Base-by-base conservation (phyloP, 2,329 filamentous ascomycete species). In the Fusarium sp. region DNA sequence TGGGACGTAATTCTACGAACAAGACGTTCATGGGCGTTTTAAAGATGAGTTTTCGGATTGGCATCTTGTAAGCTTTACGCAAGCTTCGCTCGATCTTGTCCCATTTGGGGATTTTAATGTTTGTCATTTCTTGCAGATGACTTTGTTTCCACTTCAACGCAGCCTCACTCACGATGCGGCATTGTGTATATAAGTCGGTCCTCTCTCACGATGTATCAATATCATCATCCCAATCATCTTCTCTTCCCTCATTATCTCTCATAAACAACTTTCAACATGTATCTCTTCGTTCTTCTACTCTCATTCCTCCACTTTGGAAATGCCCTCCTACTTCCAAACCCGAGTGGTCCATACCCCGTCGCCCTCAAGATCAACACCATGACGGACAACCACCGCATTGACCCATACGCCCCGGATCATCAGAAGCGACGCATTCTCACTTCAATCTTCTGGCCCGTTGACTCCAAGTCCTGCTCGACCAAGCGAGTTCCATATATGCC, bases 401-500 rank as follows among this genome's bases (percentile, higher is more conserved):
- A 83, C 10, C 80, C 80, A 0, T 82, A 81, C 22, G 77, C 81
- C 0, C 74, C 73, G 0, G 61, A 68, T 3, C 74, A 70, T 1
- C 79, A 79, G n/a, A 70, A 74, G 2, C 70, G 81, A 6, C 74
- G 75, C 9, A 57, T 84, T 1, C 61, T 82, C 5, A 66, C 77
- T 2, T 83, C 82, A 0, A 65, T 81, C 5, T 84, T 81, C 52
- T 72, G 81, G 20, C 82, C 82, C 0, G 65, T 83, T 5, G 71
- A 80, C 6, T 29, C 69, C 16, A 45, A 66, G 1, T 70, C 73
- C 2, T 83, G 81, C 40, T 63, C 62, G 1, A 54, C 31, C 5
- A 27, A 70, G 16, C 67, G 22, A 0, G 65, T 79, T 0, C 71
- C 81, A 2, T 84, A 84, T 71, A 83, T 84, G 82, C 78, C 82